These are phyloP conservation scores for Lentinula guzmanii DNA, from an alignment of 768 basidiomycete genomes.

Conservation along the genomic window DNA sequence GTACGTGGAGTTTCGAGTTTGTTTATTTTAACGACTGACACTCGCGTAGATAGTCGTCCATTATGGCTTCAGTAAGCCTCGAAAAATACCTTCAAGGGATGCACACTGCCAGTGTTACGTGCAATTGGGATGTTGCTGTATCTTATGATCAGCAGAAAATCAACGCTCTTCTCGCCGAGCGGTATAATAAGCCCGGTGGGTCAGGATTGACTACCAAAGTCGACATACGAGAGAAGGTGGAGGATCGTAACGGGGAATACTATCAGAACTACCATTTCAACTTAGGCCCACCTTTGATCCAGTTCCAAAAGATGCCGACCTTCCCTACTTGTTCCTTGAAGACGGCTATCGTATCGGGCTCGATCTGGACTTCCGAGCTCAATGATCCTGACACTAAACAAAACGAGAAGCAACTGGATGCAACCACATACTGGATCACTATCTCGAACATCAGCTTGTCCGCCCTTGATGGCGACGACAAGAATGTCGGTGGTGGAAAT, in stretches of 20 bases:
- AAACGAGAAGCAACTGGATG: not conserved
- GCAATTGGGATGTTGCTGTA: not conserved
- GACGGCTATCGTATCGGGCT: not conserved
- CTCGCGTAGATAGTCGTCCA: not conserved
- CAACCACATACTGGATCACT: not conserved
- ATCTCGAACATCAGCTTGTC: not conserved
- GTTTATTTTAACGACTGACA: not conserved
- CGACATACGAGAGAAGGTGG: not conserved
- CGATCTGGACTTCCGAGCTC: not conserved
- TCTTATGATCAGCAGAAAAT: not conserved
- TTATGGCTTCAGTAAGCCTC: not conserved
- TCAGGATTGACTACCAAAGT: not conserved
- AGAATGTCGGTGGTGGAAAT: not conserved
- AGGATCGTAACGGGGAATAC: not conserved
- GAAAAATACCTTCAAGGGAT: not conserved
- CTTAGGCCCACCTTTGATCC: not conserved
- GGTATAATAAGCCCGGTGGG: not conserved
- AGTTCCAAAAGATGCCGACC: not conserved
- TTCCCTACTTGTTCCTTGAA: not conserved
- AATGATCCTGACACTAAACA: not conserved
- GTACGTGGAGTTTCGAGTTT: too few species aligned
- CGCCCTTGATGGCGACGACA: not conserved
- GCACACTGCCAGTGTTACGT: not conserved
- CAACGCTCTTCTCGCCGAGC: not conserved
- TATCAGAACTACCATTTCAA: not conserved